A percentile compares a stretch with the other conserved stretches of the same genome.
Evolutionary conservation across 257 asterid species (phyloP).

Genomic region (Solanum appendiculatum): DNA sequence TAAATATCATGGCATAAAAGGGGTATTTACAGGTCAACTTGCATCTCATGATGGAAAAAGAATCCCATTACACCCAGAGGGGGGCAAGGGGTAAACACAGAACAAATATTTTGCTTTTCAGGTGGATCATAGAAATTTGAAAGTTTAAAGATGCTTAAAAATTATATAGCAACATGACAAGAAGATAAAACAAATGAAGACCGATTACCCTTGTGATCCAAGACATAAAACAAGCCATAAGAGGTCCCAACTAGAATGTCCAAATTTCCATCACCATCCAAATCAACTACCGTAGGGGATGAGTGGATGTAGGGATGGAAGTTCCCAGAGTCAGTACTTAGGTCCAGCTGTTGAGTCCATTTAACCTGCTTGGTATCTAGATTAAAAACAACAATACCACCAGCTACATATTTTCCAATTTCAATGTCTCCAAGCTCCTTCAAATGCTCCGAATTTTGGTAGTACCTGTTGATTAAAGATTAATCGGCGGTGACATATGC

Average conservation of each 20-base stretch:
- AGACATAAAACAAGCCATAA: slow-evolving; percentile 86
- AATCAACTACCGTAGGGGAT: slow-evolving; percentile 91
- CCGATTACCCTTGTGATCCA: slow-evolving; percentile 89
- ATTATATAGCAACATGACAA: not conserved
- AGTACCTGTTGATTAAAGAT: slow-evolving; percentile 68
- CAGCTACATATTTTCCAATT: slow-evolving; percentile 93
- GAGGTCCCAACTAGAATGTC: slow-evolving; percentile 97
- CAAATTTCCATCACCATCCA: slow-evolving; percentile 98
- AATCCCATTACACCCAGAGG: not conserved
- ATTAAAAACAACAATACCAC: slow-evolving; percentile 93
- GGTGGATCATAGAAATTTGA: not conserved
- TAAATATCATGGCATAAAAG: not conserved
- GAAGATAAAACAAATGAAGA: not conserved
- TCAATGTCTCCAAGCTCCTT: slow-evolving; percentile 96
- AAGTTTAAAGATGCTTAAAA: not conserved
- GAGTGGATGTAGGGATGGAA: slow-evolving; percentile 95
- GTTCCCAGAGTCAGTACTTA: slow-evolving; percentile 68
- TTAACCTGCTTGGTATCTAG: slow-evolving; percentile 94
- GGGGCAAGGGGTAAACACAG: not conserved
- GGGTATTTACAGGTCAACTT: not conserved
- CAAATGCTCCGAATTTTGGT: slow-evolving; percentile 88
- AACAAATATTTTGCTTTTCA: not conserved
- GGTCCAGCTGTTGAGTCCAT: slow-evolving; percentile 79
- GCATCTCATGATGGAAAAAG: not conserved
- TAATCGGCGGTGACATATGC: slow-evolving; percentile 20